Conservation (phyloP, 176 grass and related monocot genomes). For the Bothriochloa decipiens region DNA sequence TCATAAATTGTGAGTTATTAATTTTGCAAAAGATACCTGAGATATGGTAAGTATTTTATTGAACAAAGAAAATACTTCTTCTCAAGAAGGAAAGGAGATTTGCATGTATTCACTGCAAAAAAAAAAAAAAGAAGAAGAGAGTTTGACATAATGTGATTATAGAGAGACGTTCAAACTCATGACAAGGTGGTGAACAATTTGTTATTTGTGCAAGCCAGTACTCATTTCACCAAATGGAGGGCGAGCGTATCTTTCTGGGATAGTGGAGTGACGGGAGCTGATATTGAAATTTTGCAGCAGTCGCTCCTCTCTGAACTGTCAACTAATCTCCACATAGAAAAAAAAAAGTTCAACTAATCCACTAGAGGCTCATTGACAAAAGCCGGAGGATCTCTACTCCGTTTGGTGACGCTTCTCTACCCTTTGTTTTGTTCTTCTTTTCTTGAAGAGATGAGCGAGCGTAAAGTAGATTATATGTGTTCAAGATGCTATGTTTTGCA, state of each 20-base stretch:
- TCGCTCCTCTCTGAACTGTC: neutral
- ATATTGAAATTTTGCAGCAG: neutral
- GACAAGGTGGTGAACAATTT: neutral
- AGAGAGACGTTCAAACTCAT: neutral
- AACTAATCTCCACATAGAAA: conserved; percentile 22
- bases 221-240: conserved; percentile 25
- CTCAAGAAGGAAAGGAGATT: neutral
- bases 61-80: neutral
- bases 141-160: neutral
- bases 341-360: conserved; percentile 38
- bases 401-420: conserved; percentile 27
- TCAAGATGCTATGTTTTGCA: conserved; percentile 44
- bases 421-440: neutral
- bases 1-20: neutral
- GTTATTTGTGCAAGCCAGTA: neutral
- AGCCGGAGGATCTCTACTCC: neutral
- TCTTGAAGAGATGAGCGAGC: neutral
- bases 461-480: conserved; percentile 34
- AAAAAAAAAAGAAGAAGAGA: neutral
- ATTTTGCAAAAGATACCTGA: neutral
- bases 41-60: neutral
- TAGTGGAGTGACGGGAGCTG: conserved; percentile 3
- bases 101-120: neutral
- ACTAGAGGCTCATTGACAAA: conserved; percentile 14
- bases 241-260: neutral